A percentile compares a stretch with the other conserved stretches of the same genome.
Evolutionary conservation across 345 rosid species (phyloP).

Genomic region (Salix arbutifolia): DNA sequence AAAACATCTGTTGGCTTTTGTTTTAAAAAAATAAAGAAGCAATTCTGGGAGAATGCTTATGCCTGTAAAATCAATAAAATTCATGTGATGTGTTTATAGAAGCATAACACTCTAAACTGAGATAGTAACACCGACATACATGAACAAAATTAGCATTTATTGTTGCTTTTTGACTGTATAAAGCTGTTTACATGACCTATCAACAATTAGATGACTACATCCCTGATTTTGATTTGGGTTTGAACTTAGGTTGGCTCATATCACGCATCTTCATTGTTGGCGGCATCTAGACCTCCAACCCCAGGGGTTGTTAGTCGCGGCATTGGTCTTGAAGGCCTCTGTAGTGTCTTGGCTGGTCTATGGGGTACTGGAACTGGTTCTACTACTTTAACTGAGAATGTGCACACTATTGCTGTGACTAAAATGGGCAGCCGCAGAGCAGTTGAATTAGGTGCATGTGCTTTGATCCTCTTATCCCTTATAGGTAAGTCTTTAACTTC

Average conservation of each 20-base stretch:
- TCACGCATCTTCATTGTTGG: constrained; percentile 85
- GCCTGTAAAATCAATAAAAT: background rate
- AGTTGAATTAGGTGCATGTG: constrained; percentile 77
- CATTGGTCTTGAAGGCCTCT: constrained; percentile 91
- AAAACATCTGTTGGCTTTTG: background rate
- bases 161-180: background rate
- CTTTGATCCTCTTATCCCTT: constrained; percentile 70
- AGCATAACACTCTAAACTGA: background rate
- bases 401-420: constrained; percentile 95
- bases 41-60: background rate
- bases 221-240: constrained; percentile 16
- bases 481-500: constrained; percentile 54
- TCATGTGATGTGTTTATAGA: background rate
- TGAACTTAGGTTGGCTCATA: constrained; percentile 80
- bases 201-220: background rate
- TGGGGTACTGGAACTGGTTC: constrained; percentile 99
- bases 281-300: constrained; percentile 92
- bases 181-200: background rate
- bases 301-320: constrained; percentile 87
- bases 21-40: too few species aligned
- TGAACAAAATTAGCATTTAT: background rate
- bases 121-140: background rate
- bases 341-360: constrained; percentile 88
- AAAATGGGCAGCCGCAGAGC: constrained; percentile 99
- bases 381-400: constrained; percentile 88